phyloP scores from a whole-genome alignment of 257 asterid genomes.

The Mitragyna speciosa region DNA sequence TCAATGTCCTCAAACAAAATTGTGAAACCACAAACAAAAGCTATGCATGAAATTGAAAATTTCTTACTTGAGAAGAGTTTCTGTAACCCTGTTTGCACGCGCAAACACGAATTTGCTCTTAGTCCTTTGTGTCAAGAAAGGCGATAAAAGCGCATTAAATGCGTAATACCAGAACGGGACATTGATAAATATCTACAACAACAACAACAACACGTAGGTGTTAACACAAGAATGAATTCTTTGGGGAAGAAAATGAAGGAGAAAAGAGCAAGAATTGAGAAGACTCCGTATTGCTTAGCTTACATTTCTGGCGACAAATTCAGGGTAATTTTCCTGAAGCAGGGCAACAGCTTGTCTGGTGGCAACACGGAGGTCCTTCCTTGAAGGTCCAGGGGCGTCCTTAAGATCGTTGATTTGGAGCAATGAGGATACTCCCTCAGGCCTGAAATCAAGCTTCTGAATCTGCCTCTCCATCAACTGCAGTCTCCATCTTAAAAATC shows the following conservation, averaged over 20 bases:
- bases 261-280: background rate
- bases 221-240: background rate
- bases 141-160: conserved; percentile 50
- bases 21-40: background rate
- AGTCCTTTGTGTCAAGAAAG: conserved; percentile 60
- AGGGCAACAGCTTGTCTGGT: conserved; percentile 41
- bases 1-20: background rate
- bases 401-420: conserved; percentile 61
- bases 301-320: conserved; percentile 59
- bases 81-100: conserved; percentile 54
- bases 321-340: conserved; percentile 71
- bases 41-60: background rate
- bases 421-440: conserved; percentile 43
- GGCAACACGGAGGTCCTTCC: conserved; percentile 53
- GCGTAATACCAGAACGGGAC: conserved; percentile 79
- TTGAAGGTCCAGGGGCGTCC: conserved; percentile 51
- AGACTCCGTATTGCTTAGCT: conserved; percentile 3
- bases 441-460: conserved; percentile 50
- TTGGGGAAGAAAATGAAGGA: background rate
- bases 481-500: conserved; percentile 66
- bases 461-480: conserved; percentile 60
- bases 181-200: conserved; percentile 53
- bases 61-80: conserved; percentile 58
- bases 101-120: conserved; percentile 59
- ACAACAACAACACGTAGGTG: background rate